Conservation (phyloP, 352 stramenopile genomes). For the Pythium volutum region DNA sequence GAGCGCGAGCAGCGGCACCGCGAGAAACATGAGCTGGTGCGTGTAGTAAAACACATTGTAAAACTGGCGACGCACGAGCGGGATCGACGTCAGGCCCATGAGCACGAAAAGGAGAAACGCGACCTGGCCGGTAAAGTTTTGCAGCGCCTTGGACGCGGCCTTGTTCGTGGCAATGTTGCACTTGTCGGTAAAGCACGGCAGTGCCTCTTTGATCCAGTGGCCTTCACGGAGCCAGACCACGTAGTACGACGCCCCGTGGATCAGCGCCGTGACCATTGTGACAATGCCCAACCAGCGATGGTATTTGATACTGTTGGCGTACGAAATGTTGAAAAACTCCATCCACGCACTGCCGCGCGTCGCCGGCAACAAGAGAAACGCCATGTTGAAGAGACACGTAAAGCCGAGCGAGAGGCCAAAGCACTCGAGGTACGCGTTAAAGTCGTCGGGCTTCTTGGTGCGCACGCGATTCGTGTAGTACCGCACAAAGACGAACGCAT, state of each 20-base stretch:
- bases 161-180: constrained; percentile 24
- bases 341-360: constrained; percentile 42
- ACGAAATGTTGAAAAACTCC: constrained; percentile 44
- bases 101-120: constrained; percentile 33
- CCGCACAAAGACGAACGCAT: constrained; percentile 22
- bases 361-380: constrained; percentile 37
- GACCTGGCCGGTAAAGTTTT: constrained; percentile 44
- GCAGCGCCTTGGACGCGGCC: constrained; percentile 23
- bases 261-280: constrained; percentile 22
- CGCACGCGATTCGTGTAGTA: constrained; percentile 13
- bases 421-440: constrained; percentile 23
- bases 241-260: constrained; percentile 29
- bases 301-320: constrained; percentile 47
- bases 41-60: constrained; percentile 48
- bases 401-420: constrained; percentile 28
- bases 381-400: constrained; percentile 40
- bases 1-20: constrained; percentile 33
- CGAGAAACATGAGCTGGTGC: constrained; percentile 38
- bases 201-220: constrained; percentile 19
- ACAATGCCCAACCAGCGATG: constrained; percentile 40
- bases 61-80: constrained; percentile 34
- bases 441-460: constrained; percentile 8
- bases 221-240: constrained; percentile 23
- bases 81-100: constrained; percentile 35
- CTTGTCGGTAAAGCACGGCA: constrained; percentile 36